Base-by-base conservation (phyloP, 2,329 filamentous ascomycete species). In the Colletotrichum eleusines region DNA sequence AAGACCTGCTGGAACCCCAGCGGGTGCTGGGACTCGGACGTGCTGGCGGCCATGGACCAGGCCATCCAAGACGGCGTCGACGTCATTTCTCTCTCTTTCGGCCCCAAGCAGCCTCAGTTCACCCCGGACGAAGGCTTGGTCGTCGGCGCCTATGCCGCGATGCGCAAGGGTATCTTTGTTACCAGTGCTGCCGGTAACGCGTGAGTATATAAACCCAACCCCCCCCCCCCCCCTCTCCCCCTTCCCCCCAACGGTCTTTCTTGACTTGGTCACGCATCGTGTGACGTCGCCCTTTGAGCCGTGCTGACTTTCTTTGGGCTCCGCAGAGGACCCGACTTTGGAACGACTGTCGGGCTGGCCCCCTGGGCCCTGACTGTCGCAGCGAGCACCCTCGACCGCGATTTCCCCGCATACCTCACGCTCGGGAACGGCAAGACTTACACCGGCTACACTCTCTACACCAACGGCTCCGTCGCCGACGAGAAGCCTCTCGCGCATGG, bases 11-110 rank as follows among this genome's bases (percentile, higher is more conserved):
- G 67, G 62, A 28, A 11, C 1, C 23, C 16, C 46, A 9, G 16
- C 18, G 55, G 55, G 1, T 70, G 67, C 40, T 44, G 54, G 54
- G 50, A 61, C 48, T 55, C 62, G 9, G 67, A 70, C 31, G 60
- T 66, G 14, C 46, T 70, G 23, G 57, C 62, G 1, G 67, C 35
- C 26, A 54, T 70, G 55, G 67, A 70, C 31, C 38, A 61, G 50
- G 67, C 67, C 20, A 70, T 70, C 23, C 55, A 60, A 11, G 67
- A 70, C 46, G 67, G 67, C 8, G 67, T 70, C 55, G 59, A 70
- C 31, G 38, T 70, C 31, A 61, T 66, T 40, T 61, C 62, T 4
- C 48, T 70, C 16, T 70, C 67, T 3, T 48, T 70, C 2, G 67
- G 67, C 38, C 4, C 44, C 6, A 3, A 23, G 31, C 3, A 54